Base-by-base conservation (phyloP, 208 protist species). In the Herpetomonas samuelpessoai region DNA sequence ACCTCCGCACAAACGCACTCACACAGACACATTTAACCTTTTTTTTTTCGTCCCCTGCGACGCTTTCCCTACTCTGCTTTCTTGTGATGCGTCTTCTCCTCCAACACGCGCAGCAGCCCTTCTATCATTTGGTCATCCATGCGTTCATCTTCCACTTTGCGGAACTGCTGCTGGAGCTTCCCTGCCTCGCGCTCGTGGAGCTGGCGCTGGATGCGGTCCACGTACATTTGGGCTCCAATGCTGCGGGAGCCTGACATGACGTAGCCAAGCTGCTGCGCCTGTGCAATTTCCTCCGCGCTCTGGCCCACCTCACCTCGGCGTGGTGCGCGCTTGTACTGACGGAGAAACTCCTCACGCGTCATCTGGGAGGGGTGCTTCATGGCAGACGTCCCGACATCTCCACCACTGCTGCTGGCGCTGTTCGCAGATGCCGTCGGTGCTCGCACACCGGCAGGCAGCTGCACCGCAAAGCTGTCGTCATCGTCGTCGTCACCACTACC, bases 181-280 rank as follows among this genome's bases (percentile, higher is more conserved):
- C 81, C 65, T 18, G 89, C 89, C 57, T 95, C 83, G 27, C 84
- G 82, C 69, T 95, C 89, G 68, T 95, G 89, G n/a, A 95, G 71
- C 56, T 95, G 87, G 19, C 84, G 82, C 70, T 95, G 89, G 26
- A 93, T 81, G 58, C 79, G 74, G 59, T 93, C 81, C 21, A 95
- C 74, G 73, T 93, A 95, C 65, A 90, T 78, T 58, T 89, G 79
- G 24, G 83, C 76, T 25, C 75, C 86, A 19, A 78, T 85, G 62
- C 85, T 92, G 60, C 84, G 83, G n/a, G 89, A 93, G 49, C 89
- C 89, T 27, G 83, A 92, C 89, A 95, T 95, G 56, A 95, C 89
- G 73, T 95, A 95, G 51, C 89, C 89, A 45, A 95, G 76, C 64
- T 82, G 62, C 67, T 95, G 81, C 9, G 89, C 89, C 18, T 68